phyloP scores from a whole-genome alignment of 305 asterid genomes.

The Lippia alba region DNA sequence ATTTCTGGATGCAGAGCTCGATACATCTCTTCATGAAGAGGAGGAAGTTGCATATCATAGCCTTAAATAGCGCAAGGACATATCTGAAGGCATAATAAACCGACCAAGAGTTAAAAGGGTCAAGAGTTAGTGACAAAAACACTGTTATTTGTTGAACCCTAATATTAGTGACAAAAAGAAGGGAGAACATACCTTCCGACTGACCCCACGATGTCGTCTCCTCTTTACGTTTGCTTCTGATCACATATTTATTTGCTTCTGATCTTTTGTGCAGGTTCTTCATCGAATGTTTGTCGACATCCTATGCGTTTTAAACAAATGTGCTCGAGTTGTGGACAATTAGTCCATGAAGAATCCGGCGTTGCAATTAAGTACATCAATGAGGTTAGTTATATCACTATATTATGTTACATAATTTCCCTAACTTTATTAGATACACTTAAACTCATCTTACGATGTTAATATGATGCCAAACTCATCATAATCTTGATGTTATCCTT shows the following conservation, averaged over 20 bases:
- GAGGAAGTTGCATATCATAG: slow-evolving; percentile 60
- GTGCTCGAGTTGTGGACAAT: slow-evolving; percentile 82
- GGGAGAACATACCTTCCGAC: background rate
- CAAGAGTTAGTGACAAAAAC: slow-evolving; percentile 34
- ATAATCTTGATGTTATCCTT: background rate
- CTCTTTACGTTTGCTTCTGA: slow-evolving; percentile 8
- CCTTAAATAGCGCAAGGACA: slow-evolving; percentile 76
- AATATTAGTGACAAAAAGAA: background rate
- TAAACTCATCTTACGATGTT: background rate
- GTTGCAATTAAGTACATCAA: slow-evolving; percentile 70
- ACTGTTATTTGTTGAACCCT: slow-evolving; percentile 24
- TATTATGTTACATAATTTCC: background rate
- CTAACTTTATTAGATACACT: background rate
- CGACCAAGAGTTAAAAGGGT: slow-evolving; percentile 26
- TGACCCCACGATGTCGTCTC: background rate
- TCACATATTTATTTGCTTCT: background rate
- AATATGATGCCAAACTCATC: slow-evolving; percentile 15
- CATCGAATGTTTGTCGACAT: slow-evolving; percentile 57
- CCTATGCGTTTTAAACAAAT: slow-evolving; percentile 87
- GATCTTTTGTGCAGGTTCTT: slow-evolving; percentile 42
- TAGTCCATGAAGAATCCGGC: slow-evolving; percentile 72
- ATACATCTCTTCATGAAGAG: slow-evolving; percentile 43
- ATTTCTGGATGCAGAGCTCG: slow-evolving; percentile 69
- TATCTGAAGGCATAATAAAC: slow-evolving; percentile 37
- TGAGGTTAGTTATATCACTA: slow-evolving; percentile 43